Evolutionary conservation across 441 rosid species (phyloP), one percentile per base, ranked within the genome.

Genomic region (Populus hybrid): DNA sequence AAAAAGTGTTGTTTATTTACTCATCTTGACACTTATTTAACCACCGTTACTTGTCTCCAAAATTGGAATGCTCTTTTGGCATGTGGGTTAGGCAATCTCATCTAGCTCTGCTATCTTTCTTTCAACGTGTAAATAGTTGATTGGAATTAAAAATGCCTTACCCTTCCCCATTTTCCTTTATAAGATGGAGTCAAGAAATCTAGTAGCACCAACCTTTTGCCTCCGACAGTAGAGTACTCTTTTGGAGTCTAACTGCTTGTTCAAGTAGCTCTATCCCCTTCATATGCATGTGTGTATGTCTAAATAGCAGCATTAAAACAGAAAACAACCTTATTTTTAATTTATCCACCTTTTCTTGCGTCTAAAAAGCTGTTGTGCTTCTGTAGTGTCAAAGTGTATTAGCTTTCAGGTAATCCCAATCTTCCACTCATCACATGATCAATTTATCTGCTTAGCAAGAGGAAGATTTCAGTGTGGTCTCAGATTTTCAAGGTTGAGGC

Each of bases 221-320:
- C 66, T 63, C 28, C 9, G 26, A 21, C 28, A 63, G 28, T 23
- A 9, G 66, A 63, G 14, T 63, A 11, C 28, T 9, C 66, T 9
- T 63, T 23, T 23, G 66, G 24, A 63, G 26, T 63, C 14, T 9
- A 63, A 63, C 28, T 63, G 28, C 28, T 23, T 26, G 14, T 63
- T 4, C 28, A 63, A 10, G 66, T 75, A 46, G 12, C 59, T 75
- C 34, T 67, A 18, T 30, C 78, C 71, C 71, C 32, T 9, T 75
- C 24, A 14, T 42, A 30, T 68, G 7, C 34, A 3, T 61, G 50
- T 35, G 19, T 75, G 50, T 35, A 19, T 75, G 61, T 19, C 5
- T 18, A 30, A 66, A 46, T 30, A 67, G 12, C 30, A 32, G 61
- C 24, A 73, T 11, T 21, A 9, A 21, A 19, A 35, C 36, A 38